These are phyloP conservation scores for Verruconis gallopava DNA, from an alignment of 2,329 filamentous ascomycete genomes.

Conservation along the genomic window DNA sequence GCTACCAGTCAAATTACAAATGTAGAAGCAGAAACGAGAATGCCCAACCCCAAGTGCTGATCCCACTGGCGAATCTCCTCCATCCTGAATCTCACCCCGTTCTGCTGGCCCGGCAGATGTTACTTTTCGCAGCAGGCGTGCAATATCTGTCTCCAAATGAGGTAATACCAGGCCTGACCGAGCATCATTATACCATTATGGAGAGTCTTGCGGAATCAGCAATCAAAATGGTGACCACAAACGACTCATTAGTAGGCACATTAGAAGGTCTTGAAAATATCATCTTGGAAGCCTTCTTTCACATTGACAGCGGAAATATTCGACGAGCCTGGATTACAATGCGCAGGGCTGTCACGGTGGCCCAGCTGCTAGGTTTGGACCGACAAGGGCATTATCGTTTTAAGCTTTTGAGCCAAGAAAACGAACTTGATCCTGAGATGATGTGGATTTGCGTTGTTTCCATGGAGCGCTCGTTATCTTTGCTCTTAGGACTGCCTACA, in stretches of 20 bases:
- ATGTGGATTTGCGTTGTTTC: constrained; percentile 9
- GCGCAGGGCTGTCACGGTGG: constrained; percentile 27
- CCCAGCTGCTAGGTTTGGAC: constrained; percentile 21
- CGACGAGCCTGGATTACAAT: constrained; percentile 26
- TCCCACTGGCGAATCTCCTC: constrained; percentile 9
- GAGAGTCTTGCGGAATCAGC: constrained; percentile 20
- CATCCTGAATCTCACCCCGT: constrained; percentile 19
- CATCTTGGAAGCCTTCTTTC: constrained; percentile 28
- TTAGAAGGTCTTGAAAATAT: constrained; percentile 32
- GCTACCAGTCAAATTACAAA: neutral
- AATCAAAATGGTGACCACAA: constrained; percentile 21
- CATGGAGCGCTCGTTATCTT: constrained; percentile 8
- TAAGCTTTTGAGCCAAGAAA: neutral
- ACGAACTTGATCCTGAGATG: constrained; percentile 3
- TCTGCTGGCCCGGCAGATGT: constrained; percentile 21
- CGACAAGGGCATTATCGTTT: neutral
- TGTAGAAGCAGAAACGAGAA: neutral
- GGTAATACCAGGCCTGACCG: constrained; percentile 13
- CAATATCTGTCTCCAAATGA: constrained; percentile 15
- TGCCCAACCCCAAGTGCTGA: neutral
- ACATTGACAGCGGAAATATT: constrained; percentile 28
- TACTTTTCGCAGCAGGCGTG: constrained; percentile 20
- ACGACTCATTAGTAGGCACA: constrained; percentile 25
- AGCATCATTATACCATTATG: constrained; percentile 18
- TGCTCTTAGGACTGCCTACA: constrained; percentile 9